These are phyloP conservation scores for Termitomyces sp. DNA, from an alignment of 768 basidiomycete genomes.

Conservation along the genomic window DNA sequence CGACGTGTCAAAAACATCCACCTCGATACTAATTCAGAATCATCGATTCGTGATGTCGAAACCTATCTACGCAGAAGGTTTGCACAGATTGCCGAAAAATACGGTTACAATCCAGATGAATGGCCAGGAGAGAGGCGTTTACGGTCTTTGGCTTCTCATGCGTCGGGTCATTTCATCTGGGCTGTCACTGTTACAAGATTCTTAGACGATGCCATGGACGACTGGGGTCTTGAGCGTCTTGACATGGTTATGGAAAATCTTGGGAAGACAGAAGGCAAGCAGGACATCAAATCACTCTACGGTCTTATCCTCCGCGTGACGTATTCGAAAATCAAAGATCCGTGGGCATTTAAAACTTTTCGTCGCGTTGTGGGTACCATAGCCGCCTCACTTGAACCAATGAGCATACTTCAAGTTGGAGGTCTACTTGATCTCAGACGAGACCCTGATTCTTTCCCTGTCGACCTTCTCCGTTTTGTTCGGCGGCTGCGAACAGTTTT, in stretches of 20 bases:
- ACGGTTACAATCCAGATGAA: conserved; percentile 4
- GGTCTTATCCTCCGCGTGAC: neutral
- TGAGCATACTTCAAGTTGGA: neutral
- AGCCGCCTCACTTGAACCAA: neutral
- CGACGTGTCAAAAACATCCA: conserved; percentile 12
- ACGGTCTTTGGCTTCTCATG: neutral
- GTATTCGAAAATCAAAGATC: neutral
- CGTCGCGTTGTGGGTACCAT: conserved; percentile 1
- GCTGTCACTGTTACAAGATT: conserved; percentile 11
- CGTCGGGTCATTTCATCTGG: conserved; percentile 14
- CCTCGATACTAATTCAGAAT: conserved; percentile 12
- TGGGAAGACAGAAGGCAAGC: neutral
- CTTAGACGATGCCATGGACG: conserved; percentile 4
- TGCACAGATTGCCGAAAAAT: conserved; percentile 3
- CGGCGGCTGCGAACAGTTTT: conserved; percentile 1
- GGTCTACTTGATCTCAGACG: neutral
- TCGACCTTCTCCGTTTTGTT: conserved; percentile 3
- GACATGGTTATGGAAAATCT: conserved; percentile 8
- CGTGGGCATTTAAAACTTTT: neutral
- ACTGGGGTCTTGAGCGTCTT: conserved; percentile 7
- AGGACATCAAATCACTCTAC: conserved; percentile 15
- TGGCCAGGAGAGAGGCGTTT: conserved; percentile 12
- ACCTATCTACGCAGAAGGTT: conserved; percentile 1
- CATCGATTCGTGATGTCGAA: conserved; percentile 10
- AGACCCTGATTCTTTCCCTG: neutral